These are phyloP conservation scores for Pyrrhoderma lamaoense DNA, from an alignment of 1,284 basidiomycete species.

Conservation along the genomic window DNA sequence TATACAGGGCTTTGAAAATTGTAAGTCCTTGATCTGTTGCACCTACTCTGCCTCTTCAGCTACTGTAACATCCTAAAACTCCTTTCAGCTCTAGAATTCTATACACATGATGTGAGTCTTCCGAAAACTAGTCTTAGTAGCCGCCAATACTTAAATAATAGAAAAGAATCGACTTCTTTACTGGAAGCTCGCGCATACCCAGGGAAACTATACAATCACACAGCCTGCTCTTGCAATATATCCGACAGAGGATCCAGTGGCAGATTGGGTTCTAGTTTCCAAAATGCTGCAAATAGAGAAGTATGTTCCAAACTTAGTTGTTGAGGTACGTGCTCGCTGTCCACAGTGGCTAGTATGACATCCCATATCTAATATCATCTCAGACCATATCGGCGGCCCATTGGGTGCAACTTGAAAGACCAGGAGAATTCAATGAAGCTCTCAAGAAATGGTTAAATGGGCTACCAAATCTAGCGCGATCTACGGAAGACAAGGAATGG, in stretches of 20 bases:
- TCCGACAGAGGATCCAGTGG: slow-evolving; percentile 58
- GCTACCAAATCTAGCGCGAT: background rate
- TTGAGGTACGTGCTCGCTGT: slow-evolving; percentile 40
- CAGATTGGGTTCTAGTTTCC: slow-evolving; percentile 45
- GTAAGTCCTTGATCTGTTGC: slow-evolving; percentile 32
- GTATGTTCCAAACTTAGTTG: slow-evolving; percentile 45
- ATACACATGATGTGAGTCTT: slow-evolving; percentile 38
- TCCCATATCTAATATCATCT: slow-evolving; percentile 3
- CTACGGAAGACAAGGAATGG: too few relatives aligned
- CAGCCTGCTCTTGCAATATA: slow-evolving; percentile 52
- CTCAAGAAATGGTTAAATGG: slow-evolving; percentile 35
- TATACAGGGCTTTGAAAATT: slow-evolving; percentile 50
- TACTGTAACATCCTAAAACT: background rate
- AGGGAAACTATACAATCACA: slow-evolving; percentile 51
- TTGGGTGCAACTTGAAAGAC: slow-evolving; percentile 46
- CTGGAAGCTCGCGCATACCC: slow-evolving; percentile 43
- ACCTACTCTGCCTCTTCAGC: background rate
- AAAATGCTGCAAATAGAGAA: slow-evolving; percentile 35
- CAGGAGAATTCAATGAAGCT: slow-evolving; percentile 40
- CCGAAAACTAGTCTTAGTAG: too few relatives aligned
- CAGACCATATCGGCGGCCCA: slow-evolving; percentile 14
- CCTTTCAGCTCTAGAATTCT: slow-evolving; percentile 51
- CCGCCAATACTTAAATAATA: background rate
- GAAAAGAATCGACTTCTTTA: slow-evolving; percentile 46
- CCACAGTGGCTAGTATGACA: too few relatives aligned